Conservation (phyloP, 2,329 filamentous ascomycete species). For the Xylaria arbuscula region DNA sequence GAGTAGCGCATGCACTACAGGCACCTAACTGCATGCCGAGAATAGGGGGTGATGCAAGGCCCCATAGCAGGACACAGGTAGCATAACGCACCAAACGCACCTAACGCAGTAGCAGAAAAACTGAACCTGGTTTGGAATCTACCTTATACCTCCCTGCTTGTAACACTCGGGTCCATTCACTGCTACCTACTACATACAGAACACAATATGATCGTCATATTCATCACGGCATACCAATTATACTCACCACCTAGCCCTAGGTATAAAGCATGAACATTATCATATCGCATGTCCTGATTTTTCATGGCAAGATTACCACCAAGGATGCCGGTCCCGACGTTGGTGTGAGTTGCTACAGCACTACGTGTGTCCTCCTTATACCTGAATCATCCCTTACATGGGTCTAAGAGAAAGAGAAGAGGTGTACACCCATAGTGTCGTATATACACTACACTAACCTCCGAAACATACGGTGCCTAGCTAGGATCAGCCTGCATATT, state of each 20-base stretch:
- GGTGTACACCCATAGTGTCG: background rate
- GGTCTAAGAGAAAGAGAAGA: constrained; percentile 2
- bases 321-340: background rate
- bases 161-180: background rate
- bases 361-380: constrained; percentile 13
- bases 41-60: constrained; percentile 6
- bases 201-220: too few relatives aligned
- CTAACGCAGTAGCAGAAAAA: background rate
- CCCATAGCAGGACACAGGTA: background rate
- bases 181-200: background rate
- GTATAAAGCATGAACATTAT: too few relatives aligned
- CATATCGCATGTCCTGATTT: background rate
- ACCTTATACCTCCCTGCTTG: constrained; percentile 1
- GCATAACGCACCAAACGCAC: too few relatives aligned
- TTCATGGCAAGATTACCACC: background rate
- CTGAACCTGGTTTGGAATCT: too few relatives aligned
- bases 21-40: constrained; percentile 9
- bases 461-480: constrained; percentile 17
- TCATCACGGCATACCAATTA: too few relatives aligned
- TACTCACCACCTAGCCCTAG: too few relatives aligned
- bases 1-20: constrained; percentile 11
- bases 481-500: constrained; percentile 15
- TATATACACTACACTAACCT: constrained; percentile 8
- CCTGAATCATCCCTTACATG: constrained; percentile 26
- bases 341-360: background rate